phyloP scores from a whole-genome alignment of 768 basidiomycete species.

The Lepiota venenata region DNA sequence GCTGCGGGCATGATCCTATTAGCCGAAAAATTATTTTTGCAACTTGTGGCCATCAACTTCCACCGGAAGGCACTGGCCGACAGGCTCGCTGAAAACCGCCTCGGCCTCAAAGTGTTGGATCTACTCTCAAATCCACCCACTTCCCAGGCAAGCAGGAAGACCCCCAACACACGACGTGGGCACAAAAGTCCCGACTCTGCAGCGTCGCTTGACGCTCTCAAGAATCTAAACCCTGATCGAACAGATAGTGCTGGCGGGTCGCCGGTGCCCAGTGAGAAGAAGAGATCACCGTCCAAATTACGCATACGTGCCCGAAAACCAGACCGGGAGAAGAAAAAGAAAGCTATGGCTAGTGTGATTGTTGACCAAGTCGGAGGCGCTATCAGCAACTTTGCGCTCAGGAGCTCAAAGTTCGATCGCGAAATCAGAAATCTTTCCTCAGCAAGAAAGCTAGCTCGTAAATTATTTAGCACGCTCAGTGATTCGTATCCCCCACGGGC shows the following conservation, averaged over 20 bases:
- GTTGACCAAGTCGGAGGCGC: conserved; percentile 70
- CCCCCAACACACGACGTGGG: conserved; percentile 40
- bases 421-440: conserved; percentile 49
- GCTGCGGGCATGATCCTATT: conserved; percentile 40
- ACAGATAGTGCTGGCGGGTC: neutral
- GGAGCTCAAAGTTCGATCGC: conserved; percentile 58
- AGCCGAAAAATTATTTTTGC: conserved; percentile 55
- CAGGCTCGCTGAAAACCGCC: conserved; percentile 64
- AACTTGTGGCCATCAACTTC: conserved; percentile 78
- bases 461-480: conserved; percentile 61
- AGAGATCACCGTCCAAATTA: conserved; percentile 4
- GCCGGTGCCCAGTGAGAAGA: conserved; percentile 7
- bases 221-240: conserved; percentile 9
- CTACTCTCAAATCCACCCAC: conserved; percentile 66
- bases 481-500: conserved; percentile 56
- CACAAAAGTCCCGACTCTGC: conserved; percentile 39
- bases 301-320: conserved; percentile 11
- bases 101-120: conserved; percentile 69
- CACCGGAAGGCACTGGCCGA: conserved; percentile 75
- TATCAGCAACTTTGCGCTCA: conserved; percentile 69
- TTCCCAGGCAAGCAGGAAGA: conserved; percentile 28
- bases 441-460: conserved; percentile 63
- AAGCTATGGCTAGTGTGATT: conserved; percentile 60
- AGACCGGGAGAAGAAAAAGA: conserved; percentile 40
- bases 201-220: conserved; percentile 32